phyloP scores from a whole-genome alignment of 768 basidiomycete species.

The Sutorius australiensis region DNA sequence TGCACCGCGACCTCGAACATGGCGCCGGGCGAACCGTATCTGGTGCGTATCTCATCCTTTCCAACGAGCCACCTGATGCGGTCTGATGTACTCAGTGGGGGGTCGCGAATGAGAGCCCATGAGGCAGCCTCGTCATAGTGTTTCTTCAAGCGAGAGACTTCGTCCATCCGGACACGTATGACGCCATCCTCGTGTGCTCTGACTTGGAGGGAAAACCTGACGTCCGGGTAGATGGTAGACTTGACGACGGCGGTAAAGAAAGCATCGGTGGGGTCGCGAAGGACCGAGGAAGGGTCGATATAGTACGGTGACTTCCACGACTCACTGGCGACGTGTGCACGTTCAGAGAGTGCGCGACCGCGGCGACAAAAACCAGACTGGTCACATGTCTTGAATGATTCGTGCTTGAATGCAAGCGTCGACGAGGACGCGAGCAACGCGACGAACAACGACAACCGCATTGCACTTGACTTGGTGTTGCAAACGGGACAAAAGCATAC shows the following conservation, averaged over 20 bases:
- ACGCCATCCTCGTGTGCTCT: constrained; percentile 86
- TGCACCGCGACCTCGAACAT: constrained; percentile 63
- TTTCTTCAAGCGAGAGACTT: constrained; percentile 71
- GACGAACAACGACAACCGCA: constrained; percentile 30
- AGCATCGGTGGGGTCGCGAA: constrained; percentile 48
- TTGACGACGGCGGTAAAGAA: constrained; percentile 72
- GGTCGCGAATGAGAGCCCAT: constrained; percentile 83
- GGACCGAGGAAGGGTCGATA: constrained; percentile 54
- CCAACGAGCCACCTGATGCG: constrained; percentile 62
- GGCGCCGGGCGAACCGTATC: constrained; percentile 61
- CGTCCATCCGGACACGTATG: constrained; percentile 90
- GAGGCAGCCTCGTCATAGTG: constrained; percentile 89
- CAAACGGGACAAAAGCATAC: background rate
- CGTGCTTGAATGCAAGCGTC: constrained; percentile 60
- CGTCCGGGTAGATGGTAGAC: constrained; percentile 78
- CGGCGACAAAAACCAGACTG: constrained; percentile 94
- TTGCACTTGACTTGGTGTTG: constrained; percentile 1
- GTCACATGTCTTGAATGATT: constrained; percentile 94
- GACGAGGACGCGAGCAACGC: constrained; percentile 30
- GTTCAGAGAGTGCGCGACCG: constrained; percentile 77
- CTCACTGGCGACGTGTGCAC: constrained; percentile 54
- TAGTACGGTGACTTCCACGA: constrained; percentile 88
- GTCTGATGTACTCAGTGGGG: constrained; percentile 45
- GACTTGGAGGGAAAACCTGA: constrained; percentile 78
- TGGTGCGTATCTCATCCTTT: constrained; percentile 59